A percentile compares a stretch with the other conserved stretches of the same genome.
These are phyloP conservation scores for Tetrahymena thermophila DNA, from an alignment of 73 alveolate genomes.

Conservation along the genomic window DNA sequence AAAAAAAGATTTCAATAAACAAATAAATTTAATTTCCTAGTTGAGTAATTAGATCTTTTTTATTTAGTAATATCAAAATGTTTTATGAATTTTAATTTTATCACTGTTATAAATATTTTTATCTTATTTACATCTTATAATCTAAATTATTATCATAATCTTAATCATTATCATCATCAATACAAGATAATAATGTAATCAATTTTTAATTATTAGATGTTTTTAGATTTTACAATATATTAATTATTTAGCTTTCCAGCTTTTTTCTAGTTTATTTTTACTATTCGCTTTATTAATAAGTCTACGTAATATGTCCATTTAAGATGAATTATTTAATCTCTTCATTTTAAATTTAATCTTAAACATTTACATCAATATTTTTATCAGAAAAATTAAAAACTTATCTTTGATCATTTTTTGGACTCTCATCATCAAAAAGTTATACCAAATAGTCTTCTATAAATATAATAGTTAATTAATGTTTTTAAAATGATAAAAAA, in stretches of 20 bases:
- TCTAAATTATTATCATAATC: not conserved
- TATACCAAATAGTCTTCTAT: not conserved
- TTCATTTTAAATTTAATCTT: not conserved
- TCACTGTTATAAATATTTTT: not conserved
- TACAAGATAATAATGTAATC: not conserved
- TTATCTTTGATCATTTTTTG: not conserved
- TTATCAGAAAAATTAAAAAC: too few species aligned
- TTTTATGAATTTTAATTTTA: not conserved
- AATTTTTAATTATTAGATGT: not conserved
- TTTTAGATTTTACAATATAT: not conserved
- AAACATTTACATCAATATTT: not conserved
- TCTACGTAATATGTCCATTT: not conserved
- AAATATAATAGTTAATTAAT: too few species aligned
- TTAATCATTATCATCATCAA: not conserved
- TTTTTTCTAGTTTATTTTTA: not conserved
- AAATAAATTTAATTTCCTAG: too few species aligned
- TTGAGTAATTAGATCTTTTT: too few species aligned
- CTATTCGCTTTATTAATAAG: not conserved
- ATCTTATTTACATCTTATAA: not conserved
- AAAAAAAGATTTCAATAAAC: too few species aligned
- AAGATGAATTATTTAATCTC: not conserved
- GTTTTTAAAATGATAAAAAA: not conserved
- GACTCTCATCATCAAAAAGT: not conserved
- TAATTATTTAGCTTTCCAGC: not conserved
- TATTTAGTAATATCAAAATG: too few species aligned